Evolutionary conservation across 1,284 basidiomycete species (phyloP).

Genomic region (Irpex sp.): DNA sequence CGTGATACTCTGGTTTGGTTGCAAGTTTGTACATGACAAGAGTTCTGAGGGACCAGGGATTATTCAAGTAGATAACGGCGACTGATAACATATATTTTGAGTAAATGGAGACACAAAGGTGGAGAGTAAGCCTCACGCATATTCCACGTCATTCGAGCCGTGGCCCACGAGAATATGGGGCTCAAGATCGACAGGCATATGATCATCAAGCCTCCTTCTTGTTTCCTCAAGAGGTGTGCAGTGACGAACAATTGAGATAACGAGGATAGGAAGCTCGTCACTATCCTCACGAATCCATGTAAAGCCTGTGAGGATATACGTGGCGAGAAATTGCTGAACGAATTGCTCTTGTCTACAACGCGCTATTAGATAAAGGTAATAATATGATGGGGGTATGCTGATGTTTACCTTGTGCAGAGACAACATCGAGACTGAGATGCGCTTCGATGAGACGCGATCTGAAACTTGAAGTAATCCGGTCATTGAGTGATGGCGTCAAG

Average conservation of each 20-base stretch:
- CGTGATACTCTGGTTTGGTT: conserved; percentile 1
- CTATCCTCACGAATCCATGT: neutral
- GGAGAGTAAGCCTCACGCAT: neutral
- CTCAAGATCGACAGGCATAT: neutral
- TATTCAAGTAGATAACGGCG: neutral
- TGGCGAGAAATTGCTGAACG: neutral
- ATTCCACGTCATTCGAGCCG: neutral
- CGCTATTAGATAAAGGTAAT: neutral
- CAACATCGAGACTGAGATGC: neutral
- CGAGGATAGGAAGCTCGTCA: neutral
- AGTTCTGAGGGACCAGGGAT: neutral
- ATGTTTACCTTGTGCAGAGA: neutral
- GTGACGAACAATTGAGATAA: neutral
- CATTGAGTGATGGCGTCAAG: neutral
- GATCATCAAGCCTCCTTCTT: neutral
- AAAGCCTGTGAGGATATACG: neutral
- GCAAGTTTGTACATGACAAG: conserved; percentile 5
- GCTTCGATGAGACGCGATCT: neutral
- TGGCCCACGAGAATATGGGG: neutral
- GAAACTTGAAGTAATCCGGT: neutral
- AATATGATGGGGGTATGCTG: neutral
- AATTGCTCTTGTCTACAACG: neutral
- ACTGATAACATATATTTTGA: neutral
- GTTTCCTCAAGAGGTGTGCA: neutral
- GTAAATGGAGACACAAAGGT: neutral